Conservation (phyloP, 1,284 basidiomycete species). For the Cutaneotrichosporon sp. region DNA sequence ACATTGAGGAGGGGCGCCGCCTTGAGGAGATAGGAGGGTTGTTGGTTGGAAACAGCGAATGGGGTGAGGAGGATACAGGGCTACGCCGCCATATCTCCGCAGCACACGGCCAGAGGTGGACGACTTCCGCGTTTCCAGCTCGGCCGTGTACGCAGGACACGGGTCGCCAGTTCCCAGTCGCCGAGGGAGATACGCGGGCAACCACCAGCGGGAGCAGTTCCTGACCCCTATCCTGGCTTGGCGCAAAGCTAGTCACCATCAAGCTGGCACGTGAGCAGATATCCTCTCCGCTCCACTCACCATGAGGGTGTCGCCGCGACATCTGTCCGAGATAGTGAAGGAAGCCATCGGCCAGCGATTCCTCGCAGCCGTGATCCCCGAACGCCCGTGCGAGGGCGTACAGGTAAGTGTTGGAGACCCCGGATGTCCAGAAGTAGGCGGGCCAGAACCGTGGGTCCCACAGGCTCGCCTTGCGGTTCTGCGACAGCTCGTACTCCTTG, state of each 20-base stretch:
- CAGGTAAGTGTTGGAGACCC: neutral
- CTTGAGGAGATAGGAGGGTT: too few species aligned
- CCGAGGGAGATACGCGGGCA: too few species aligned
- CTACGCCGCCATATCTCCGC: too few species aligned
- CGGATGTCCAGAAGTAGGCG: neutral
- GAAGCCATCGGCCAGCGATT: neutral
- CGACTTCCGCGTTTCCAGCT: too few species aligned
- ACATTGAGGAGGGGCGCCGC: too few species aligned
- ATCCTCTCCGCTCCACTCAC: neutral
- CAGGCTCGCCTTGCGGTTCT: neutral
- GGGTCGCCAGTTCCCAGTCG: too few species aligned
- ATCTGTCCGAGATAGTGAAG: neutral
- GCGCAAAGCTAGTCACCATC: neutral
- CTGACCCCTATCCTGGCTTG: neutral
- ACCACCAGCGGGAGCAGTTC: neutral
- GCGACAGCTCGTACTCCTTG: neutral
- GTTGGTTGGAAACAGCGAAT: too few species aligned
- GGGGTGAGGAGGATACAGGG: too few species aligned
- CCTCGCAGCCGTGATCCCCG: neutral
- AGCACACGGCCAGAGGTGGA: too few species aligned
- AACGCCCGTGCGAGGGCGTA: neutral
- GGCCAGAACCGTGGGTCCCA: conserved; percentile 6
- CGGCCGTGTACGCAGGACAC: too few species aligned
- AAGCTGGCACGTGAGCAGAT: neutral
- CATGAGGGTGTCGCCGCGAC: neutral